Evolutionary conservation across 2,329 filamentous ascomycete species (phyloP).

Genomic region (Talaromyces albobiverticillius): DNA sequence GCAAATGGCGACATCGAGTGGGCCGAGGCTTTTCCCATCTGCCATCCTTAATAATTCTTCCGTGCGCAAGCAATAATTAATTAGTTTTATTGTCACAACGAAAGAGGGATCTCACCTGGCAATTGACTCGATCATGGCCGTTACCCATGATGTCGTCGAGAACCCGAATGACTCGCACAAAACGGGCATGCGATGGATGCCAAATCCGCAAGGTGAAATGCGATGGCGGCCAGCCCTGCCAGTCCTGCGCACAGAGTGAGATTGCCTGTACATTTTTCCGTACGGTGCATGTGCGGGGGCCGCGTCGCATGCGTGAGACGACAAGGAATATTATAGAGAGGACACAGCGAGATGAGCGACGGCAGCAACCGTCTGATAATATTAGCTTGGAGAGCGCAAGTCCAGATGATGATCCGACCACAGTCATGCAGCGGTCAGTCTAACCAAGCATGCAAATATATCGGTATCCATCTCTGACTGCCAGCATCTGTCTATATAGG

Average conservation of each 20-base stretch:
- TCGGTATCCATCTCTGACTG: not conserved
- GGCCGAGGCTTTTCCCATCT: not conserved
- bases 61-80: no score
- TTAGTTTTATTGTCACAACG: not conserved
- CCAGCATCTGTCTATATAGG: slow-evolving; percentile 20
- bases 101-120: not conserved
- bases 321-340: slow-evolving; percentile 23
- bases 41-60: not conserved
- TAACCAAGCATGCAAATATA: not conserved
- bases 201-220: slow-evolving; percentile 55
- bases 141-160: not conserved
- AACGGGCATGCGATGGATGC: slow-evolving; percentile 51
- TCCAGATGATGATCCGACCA: not conserved
- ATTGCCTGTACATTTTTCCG: slow-evolving; percentile 53
- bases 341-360: slow-evolving; percentile 27
- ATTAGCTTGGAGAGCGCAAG: not conserved
- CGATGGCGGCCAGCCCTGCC: slow-evolving; percentile 48
- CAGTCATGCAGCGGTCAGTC: not conserved
- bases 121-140: not conserved
- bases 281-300: slow-evolving; percentile 45
- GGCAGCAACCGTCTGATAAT: slow-evolving; percentile 5
- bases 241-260: slow-evolving; percentile 43
- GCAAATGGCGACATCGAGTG: not conserved
- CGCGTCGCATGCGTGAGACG: slow-evolving; percentile 37
- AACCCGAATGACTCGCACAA: slow-evolving; percentile 19